Conservation (phyloP, 2,329 filamentous ascomycete genomes). For the Botrytis sinoallii region DNA sequence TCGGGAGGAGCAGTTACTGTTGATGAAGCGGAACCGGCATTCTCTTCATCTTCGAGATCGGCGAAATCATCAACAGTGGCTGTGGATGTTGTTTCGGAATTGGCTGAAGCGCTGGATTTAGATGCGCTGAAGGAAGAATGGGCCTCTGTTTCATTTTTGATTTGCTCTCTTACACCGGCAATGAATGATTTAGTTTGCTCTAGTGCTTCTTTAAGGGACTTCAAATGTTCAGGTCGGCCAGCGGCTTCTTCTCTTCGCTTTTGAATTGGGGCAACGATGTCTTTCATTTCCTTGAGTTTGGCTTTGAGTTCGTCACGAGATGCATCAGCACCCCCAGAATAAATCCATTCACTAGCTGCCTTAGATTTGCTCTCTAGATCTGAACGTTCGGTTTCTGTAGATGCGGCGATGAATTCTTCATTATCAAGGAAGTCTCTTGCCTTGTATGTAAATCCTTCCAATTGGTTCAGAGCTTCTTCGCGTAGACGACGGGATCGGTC, state of each 20-base stretch:
- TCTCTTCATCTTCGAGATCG: slow-evolving; percentile 74
- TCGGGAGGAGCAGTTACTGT: slow-evolving; percentile 40
- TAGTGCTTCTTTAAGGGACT: slow-evolving; percentile 66
- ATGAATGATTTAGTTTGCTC: slow-evolving; percentile 69
- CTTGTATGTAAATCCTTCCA: slow-evolving; percentile 93
- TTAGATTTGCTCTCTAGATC: slow-evolving; percentile 66
- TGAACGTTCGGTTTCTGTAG: slow-evolving; percentile 65
- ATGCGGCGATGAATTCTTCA: slow-evolving; percentile 67
- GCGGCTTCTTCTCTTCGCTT: slow-evolving; percentile 69
- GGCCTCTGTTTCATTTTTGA: slow-evolving; percentile 65
- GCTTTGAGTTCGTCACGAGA: slow-evolving; percentile 70
- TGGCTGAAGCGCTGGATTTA: slow-evolving; percentile 40
- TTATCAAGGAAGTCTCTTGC: slow-evolving; percentile 78
- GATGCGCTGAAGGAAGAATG: slow-evolving; percentile 51
- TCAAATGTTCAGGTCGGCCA: slow-evolving; percentile 67
- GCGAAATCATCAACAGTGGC: slow-evolving; percentile 54
- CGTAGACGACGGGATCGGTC: slow-evolving; percentile 73
- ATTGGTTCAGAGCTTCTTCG: slow-evolving; percentile 84
- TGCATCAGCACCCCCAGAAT: slow-evolving; percentile 77
- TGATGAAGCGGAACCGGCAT: slow-evolving; percentile 26
- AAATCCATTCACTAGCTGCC: slow-evolving; percentile 82
- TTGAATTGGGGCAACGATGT: slow-evolving; percentile 74
- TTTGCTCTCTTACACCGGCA: slow-evolving; percentile 65
- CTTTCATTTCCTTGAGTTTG: slow-evolving; percentile 73
- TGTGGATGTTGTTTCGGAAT: slow-evolving; percentile 39